Evolutionary conservation across 1,284 basidiomycete species (phyloP).

Genomic region (Cutaneotrichosporon sp.): DNA sequence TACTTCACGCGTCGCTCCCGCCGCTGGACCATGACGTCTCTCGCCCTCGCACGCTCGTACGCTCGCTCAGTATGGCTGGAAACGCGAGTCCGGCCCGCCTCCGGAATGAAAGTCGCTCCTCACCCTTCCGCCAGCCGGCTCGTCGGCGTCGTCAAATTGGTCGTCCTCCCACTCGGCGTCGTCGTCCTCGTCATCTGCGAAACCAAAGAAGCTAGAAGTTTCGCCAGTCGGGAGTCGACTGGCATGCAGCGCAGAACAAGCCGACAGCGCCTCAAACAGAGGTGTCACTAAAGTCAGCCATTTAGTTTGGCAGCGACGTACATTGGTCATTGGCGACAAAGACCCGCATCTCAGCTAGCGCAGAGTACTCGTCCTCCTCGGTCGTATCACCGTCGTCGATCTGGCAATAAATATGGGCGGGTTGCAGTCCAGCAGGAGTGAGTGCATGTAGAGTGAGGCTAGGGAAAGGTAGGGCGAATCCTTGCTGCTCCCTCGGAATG

Average conservation of each 20-base stretch:
- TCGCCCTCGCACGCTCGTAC: background rate
- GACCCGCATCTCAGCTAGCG: constrained; percentile 74
- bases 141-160: constrained; percentile 55
- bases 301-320: constrained; percentile 53
- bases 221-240: constrained; percentile 60
- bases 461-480: constrained; percentile 78
- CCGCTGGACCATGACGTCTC: constrained; percentile 23
- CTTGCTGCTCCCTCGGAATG: constrained; percentile 61
- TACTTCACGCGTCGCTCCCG: background rate
- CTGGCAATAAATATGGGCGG: constrained; percentile 82
- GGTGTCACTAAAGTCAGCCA: constrained; percentile 64
- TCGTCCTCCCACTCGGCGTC: constrained; percentile 22
- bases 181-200: constrained; percentile 24
- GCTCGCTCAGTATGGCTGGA: constrained; percentile 72
- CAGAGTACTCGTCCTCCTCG: constrained; percentile 58
- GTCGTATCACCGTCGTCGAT: constrained; percentile 63
- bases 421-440: constrained; percentile 60
- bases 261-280: constrained; percentile 83
- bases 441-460: constrained; percentile 84
- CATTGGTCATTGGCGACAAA: constrained; percentile 64
- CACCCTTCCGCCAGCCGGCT: constrained; percentile 78
- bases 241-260: constrained; percentile 86
- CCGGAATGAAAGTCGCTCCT: constrained; percentile 79
- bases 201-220: constrained; percentile 45
- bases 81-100: constrained; percentile 63